Base-by-base conservation (phyloP, 2,329 filamentous ascomycete genomes). In the Claviceps cyperi region DNA sequence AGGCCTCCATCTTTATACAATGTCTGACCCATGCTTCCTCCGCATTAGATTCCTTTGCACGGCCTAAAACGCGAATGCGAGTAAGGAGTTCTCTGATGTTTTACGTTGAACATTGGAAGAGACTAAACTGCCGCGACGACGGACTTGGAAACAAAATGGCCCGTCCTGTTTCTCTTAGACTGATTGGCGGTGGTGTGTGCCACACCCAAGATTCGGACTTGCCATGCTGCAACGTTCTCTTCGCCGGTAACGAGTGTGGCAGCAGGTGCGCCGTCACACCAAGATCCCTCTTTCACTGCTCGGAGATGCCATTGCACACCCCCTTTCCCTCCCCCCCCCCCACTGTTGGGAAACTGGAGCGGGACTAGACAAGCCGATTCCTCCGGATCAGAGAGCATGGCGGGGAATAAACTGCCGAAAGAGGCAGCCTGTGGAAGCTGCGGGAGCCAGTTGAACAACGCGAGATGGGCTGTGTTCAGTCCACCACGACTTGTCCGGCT, bases 181-280 rank as follows among this genome's bases (percentile, higher is more conserved):
- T 5, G 15, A 38, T 17, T n/a, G 7, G 15, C 21, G 15, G 47
- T 43, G 28, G 28, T 32, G 28, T 32, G 28, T 46, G 37, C 43
- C 41, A 32, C 36, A 47, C 46, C 21, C 8, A 36, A 21, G 21
- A 28, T 35, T 44, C 38, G 50, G 43, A 47, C 19, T 50, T 47
- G 43, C 24, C 47, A 52, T 40, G 43, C 28, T 28, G 47, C 28
- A 51, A 46, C 35, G 41, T 49, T 41, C 21, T 44, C 37, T 44
- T 17, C 15, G 11, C 7, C 13, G 37, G 44, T 43, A 43, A 5
- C 41, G 35, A 28, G 32, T 45, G 24, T 43, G 37, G 21, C 49
- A 45, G 44, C 28, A 32, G 28, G 28, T 32, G 15, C 37, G 46
- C 37, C 43, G 40, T 43, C 45, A 48, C 46, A 51, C 46, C 41